Base-by-base conservation (phyloP, 1,284 basidiomycete genomes). In the Meripilus lineatus region DNA sequence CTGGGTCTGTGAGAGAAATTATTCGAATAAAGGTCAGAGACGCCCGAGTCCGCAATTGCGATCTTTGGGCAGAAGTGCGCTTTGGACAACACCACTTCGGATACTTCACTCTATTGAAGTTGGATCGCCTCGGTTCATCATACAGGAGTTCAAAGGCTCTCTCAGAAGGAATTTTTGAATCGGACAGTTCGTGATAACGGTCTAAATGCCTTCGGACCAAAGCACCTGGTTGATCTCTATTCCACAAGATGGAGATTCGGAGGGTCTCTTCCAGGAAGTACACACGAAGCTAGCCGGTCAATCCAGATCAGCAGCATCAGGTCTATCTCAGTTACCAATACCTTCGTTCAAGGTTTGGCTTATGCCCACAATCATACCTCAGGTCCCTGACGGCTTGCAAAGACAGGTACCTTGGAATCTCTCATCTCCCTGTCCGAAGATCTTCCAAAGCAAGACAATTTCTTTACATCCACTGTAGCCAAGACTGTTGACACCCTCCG, bases 401-500 rank as follows among this genome's bases (percentile, higher is more conserved):
- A 98, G 93, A 92, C 93, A 48, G 95, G 95, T 44, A 99, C 95
- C 0, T 79, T 99, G 21, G 94, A 95, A 50, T 77, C 81, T 22
- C 81, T 99, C 47, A 83, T 99, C 52, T 76, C 81, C 3, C 77
- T 99, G 38, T 95, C 93, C 14, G 96, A 99, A 60, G 84, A 89
- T 42, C 76, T 99, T 35, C 91, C 93, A 13, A 98, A 97, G 69
- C 81, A 89, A 50, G 96, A 99, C 56, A 62, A 77, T n/a, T 79
- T 79, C 69, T 93, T 96, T 70, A 97, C 91, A 3, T 71, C 79
- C 18, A 82, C 84, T 10, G 87, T 95, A 47, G 89, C 89, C 49
- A 98, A 97, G 75, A 87, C 89, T 20, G 91, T 98, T 47, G 96
- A 99, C 59, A 94, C 93, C 1, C 77, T 98, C 40, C 88, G 93